Evolutionary conservation across 768 basidiomycete genomes (phyloP).

Genomic region (Phallus indusiatus): DNA sequence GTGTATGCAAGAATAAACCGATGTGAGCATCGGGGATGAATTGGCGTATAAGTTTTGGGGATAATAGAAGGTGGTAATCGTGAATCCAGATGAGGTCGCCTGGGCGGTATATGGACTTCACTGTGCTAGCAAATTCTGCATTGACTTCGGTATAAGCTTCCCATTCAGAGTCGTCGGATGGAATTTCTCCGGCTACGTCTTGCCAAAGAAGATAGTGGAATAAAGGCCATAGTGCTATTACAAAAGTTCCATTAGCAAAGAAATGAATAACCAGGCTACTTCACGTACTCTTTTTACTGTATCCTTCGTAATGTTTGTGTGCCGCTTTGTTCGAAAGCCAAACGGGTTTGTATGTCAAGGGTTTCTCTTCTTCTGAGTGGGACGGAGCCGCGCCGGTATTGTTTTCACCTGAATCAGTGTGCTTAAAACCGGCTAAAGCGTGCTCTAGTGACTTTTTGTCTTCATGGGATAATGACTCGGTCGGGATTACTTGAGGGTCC

Average conservation of each 20-base stretch:
- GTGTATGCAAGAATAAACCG: conserved; percentile 95
- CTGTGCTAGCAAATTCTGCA: conserved; percentile 59
- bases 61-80: conserved; percentile 93
- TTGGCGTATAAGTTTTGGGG: conserved; percentile 76
- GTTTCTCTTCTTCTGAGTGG: conserved; percentile 27
- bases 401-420: conserved; percentile 28
- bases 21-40: conserved; percentile 53
- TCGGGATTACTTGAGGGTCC: conserved; percentile 33
- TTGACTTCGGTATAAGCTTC: conserved; percentile 76
- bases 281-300: conserved; percentile 89
- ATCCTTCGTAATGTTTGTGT: conserved; percentile 93
- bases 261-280: not conserved
- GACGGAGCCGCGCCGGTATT: conserved; percentile 1
- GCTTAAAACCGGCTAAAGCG: conserved; percentile 51
- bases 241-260: not conserved
- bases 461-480: conserved; percentile 41
- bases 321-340: conserved; percentile 87
- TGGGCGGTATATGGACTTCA: conserved; percentile 47
- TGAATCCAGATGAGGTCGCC: conserved; percentile 94
- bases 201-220: conserved; percentile 99
- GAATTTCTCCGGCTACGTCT: conserved; percentile 84
- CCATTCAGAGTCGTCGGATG: conserved; percentile 69
- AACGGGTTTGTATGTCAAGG: conserved; percentile 75
- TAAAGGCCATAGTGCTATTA: conserved; percentile 84
- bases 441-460: conserved; percentile 60